These are phyloP conservation scores for Pholiota molesta DNA, from an alignment of 768 basidiomycete species.

Conservation along the genomic window DNA sequence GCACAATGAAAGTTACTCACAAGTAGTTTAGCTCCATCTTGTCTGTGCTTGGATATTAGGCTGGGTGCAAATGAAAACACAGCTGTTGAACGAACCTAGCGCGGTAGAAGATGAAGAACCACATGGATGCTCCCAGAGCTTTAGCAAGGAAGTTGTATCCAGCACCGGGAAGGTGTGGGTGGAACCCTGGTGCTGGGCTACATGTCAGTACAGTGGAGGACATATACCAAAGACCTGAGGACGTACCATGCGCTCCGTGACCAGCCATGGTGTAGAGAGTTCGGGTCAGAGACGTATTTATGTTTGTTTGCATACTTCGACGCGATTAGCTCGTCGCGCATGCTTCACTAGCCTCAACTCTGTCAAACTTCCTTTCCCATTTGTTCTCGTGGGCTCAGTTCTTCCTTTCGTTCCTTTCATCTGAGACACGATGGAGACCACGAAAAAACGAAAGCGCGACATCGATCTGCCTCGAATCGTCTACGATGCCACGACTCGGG, in stretches of 20 bases:
- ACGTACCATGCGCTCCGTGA: constrained; percentile 36
- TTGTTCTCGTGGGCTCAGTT: constrained; percentile 13
- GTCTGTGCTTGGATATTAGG: constrained; percentile 38
- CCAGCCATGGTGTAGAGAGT: constrained; percentile 41
- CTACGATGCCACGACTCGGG: constrained; percentile 43
- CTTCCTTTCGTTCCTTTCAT: constrained; percentile 8
- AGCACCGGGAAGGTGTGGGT: constrained; percentile 84
- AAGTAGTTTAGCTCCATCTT: constrained; percentile 77
- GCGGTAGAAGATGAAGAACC: constrained; percentile 99
- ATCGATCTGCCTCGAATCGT: constrained; percentile 43
- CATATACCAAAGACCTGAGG: constrained; percentile 5
- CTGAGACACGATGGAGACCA: constrained; percentile 33
- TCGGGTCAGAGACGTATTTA: constrained; percentile 32
- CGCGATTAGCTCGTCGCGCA: constrained; percentile 22
- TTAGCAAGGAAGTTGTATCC: constrained; percentile 81
- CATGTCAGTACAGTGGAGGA: constrained; percentile 12
- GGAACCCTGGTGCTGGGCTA: constrained; percentile 70
- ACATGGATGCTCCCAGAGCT: constrained; percentile 90
- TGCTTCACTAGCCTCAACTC: constrained; percentile 11
- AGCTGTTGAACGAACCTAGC: constrained; percentile 64
- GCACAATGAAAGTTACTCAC: constrained; percentile 39
- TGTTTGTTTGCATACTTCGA: constrained; percentile 32
- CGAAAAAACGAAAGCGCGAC: constrained; percentile 49
- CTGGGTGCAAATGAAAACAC: constrained; percentile 8
- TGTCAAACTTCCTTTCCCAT: constrained; percentile 15